phyloP scores from a whole-genome alignment of 2,329 filamentous ascomycete genomes.

The Penicillium sp. region DNA sequence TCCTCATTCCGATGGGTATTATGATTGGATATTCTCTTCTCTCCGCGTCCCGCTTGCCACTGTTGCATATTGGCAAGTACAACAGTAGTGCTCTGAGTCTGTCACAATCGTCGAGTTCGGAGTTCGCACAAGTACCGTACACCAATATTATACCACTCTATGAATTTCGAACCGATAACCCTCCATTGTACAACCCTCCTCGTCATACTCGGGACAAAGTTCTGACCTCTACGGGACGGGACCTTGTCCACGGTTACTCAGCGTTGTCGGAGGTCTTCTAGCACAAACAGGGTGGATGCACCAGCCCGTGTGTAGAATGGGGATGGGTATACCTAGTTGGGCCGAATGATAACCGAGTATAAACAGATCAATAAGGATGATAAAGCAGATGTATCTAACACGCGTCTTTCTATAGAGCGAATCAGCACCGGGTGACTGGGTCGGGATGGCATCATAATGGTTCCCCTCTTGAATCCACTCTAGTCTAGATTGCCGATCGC shows the following conservation, averaged over 20 bases:
- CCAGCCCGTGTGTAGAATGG: not conserved
- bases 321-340: not conserved
- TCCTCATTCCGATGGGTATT: too few species aligned
- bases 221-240: conserved; percentile 6
- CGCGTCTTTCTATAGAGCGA: not conserved
- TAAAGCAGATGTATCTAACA: not conserved
- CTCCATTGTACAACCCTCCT: conserved; percentile 1
- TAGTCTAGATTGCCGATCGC: conserved; percentile 24
- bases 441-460: conserved; percentile 17
- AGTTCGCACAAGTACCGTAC: not conserved
- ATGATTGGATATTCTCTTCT: too few species aligned
- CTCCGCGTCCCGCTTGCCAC: too few species aligned
- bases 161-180: not conserved
- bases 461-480: conserved; percentile 12
- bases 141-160: too few species aligned
- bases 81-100: too few species aligned
- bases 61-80: too few species aligned
- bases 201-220: conserved; percentile 13
- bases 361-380: not conserved
- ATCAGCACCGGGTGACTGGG: conserved; percentile 1
- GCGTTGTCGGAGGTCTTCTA: not conserved
- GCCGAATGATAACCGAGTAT: not conserved
- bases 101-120: not conserved
- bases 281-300: conserved; percentile 4
- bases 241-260: conserved; percentile 7